Conservation (phyloP, 305 asterid species). For the Fraxinus albicans region DNA sequence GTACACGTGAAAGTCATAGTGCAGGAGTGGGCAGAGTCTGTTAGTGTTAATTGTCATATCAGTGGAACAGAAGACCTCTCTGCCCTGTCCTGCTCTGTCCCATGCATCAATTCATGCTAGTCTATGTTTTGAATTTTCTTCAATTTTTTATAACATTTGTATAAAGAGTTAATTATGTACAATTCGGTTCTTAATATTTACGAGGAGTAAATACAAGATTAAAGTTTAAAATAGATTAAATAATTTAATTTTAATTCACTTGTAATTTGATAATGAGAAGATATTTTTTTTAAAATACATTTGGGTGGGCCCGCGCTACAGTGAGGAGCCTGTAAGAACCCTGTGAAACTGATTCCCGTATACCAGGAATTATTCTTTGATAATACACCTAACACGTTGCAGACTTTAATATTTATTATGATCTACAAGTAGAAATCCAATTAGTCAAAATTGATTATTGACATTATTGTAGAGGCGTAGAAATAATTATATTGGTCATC, state of each 20-base stretch:
- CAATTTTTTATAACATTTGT: not conserved
- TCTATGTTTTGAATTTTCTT: not conserved
- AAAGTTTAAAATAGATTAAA: not conserved
- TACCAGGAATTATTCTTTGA: not conserved
- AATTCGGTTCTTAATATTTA: too few relatives aligned
- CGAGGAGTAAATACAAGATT: too few relatives aligned
- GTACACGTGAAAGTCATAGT: not conserved
- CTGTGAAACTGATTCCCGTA: too few relatives aligned
- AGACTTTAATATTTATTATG: not conserved
- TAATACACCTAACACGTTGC: not conserved
- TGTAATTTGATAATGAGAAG: too few relatives aligned
- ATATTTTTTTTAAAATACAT: too few relatives aligned
- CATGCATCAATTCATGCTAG: not conserved
- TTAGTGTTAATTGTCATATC: slow-evolving; percentile 46
- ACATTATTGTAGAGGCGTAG: not conserved
- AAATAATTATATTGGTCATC: not conserved
- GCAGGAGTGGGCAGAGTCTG: slow-evolving; percentile 6
- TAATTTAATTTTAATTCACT: too few relatives aligned
- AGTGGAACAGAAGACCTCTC: slow-evolving; percentile 1
- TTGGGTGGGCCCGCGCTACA: too few relatives aligned
- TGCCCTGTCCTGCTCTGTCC: not conserved
- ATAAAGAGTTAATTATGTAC: too few relatives aligned
- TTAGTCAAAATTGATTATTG: not conserved
- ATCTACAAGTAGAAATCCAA: not conserved
- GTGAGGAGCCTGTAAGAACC: too few relatives aligned